Evolutionary conservation across 2,329 filamentous ascomycete genomes (phyloP).

Genomic region (Aspergillaceae sp.): DNA sequence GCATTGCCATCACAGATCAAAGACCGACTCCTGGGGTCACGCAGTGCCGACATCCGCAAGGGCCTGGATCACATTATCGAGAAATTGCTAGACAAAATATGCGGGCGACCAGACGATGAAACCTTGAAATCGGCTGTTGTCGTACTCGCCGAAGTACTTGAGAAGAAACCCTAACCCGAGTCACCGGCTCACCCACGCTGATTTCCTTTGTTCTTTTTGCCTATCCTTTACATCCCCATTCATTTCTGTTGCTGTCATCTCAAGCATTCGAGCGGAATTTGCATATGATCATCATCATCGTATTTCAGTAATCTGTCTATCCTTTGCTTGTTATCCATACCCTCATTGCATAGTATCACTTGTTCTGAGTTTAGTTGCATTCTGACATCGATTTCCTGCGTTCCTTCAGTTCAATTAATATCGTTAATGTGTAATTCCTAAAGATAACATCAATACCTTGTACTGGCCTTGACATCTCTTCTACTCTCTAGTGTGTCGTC

Average conservation of each 20-base stretch:
- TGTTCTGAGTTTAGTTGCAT: too few relatives aligned
- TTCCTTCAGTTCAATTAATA: slow-evolving; percentile 1
- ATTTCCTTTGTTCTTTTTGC: background rate
- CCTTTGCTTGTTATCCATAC: background rate
- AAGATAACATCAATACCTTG: background rate
- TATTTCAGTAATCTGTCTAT: background rate
- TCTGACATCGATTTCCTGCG: background rate
- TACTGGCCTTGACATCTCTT: background rate
- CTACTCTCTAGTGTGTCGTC: too few relatives aligned
- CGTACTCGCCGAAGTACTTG: slow-evolving; percentile 31
- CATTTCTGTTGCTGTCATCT: too few relatives aligned
- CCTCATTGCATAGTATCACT: too few relatives aligned
- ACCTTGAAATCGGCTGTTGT: slow-evolving; percentile 30
- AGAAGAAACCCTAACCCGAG: slow-evolving; percentile 17
- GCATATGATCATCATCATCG: too few relatives aligned
- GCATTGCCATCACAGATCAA: slow-evolving; percentile 18
- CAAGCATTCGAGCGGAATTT: too few relatives aligned
- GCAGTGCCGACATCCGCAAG: slow-evolving; percentile 22
- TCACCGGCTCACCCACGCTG: too few relatives aligned
- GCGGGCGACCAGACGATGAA: slow-evolving; percentile 24
- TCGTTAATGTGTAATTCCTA: background rate
- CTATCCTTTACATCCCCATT: background rate
- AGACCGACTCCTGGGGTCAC: slow-evolving; percentile 21
- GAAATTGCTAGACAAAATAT: slow-evolving; percentile 27
- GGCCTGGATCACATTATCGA: slow-evolving; percentile 29